phyloP scores from a whole-genome alignment of 331 rosid genomes.

The Pyracantha coccinea region DNA sequence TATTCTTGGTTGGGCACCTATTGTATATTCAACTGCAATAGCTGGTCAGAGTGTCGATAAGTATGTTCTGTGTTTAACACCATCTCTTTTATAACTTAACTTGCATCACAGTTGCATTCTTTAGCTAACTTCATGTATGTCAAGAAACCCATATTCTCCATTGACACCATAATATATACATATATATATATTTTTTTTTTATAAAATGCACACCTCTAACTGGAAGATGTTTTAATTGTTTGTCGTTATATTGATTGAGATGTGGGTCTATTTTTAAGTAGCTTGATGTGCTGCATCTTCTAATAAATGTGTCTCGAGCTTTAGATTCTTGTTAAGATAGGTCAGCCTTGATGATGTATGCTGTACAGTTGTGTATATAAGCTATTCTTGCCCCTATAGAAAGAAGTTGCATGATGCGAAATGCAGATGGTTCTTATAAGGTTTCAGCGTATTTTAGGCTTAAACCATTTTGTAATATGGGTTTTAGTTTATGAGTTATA shows the following conservation, averaged over 20 bases:
- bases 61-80: conserved; percentile 37
- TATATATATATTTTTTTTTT: too few species aligned
- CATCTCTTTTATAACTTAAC: not conserved
- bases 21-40: conserved; percentile 86
- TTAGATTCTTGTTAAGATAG: not conserved
- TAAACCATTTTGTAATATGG: not conserved
- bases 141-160: not conserved
- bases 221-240: not conserved
- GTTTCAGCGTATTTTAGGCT: not conserved
- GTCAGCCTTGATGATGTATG: not conserved
- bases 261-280: not conserved
- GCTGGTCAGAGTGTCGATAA: conserved; percentile 80
- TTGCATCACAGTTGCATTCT: not conserved
- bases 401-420: not conserved
- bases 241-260: not conserved
- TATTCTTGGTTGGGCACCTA: conserved; percentile 79
- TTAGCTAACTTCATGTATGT: not conserved
- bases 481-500: not conserved
- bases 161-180: not conserved
- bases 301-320: not conserved
- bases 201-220: not conserved
- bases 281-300: not conserved
- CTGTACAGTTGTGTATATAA: not conserved
- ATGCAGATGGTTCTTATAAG: not conserved
- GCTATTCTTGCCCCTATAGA: not conserved